Evolutionary conservation across 75 land plant species (phyloP), one percentile per base, ranked within the genome.

Genomic region (Cunninghamia lanceolata): DNA sequence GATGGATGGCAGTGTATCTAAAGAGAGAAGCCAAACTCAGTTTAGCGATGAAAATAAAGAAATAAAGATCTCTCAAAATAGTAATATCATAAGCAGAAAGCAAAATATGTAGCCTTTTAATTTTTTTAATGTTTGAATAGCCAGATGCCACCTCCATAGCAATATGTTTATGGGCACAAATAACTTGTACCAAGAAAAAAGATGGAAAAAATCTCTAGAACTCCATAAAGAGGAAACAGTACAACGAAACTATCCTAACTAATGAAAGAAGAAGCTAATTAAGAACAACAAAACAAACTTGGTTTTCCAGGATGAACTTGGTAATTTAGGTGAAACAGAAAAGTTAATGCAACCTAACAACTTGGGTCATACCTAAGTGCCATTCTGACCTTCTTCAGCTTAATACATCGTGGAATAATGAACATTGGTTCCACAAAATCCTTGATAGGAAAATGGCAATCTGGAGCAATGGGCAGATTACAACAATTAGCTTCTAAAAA

Each of bases 341-440:
- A 45, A 85, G 73, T 36, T 43, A 39, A 74, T 86, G 40, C 32
- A 59, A 54, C 47, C 25, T 38, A 21, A 46, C 25, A 63, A 45
- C 39, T 7, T 25, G 43, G 9, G 70, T 16, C 56, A 42, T 93
- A 96, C 98, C 96, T 94, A 50, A 95, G 85, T 25, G 95, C 95
- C 85, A 89, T 36, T 36, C 87, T 42, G 30, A 91, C 87, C 36
- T 93, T 86, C 15, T 91, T 89, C 63, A 86, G 85, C 40, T 88
- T 71, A 36, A 93, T 85, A 84, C 94, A 93, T 35, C 78, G 11
- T 73, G 86, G 84, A 36, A 94, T 84, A 28, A 93, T 68, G 17
- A 77, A 76, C 75, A 45, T 52, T 34, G 94, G 91, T 11, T 93
- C 89, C 14, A 89, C 88, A 83, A 96, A 45, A 56, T 91, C 90